Percentiles rank a stretch among this genome's conserved stretches.
Conservation (phyloP, 805 yeast species). For the Ogataea saltuana region DNA sequence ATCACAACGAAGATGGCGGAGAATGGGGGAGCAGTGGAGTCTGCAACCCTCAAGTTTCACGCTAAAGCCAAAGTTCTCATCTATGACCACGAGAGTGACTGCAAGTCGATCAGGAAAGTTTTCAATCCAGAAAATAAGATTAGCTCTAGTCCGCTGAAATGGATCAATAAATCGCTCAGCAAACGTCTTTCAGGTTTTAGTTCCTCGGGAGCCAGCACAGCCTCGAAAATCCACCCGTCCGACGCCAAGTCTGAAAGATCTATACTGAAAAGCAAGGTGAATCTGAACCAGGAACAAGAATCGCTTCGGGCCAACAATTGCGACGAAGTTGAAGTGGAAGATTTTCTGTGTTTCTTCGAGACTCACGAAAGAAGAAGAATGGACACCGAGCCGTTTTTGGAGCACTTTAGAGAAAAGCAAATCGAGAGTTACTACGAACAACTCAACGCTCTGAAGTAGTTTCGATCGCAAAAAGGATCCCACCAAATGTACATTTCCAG, state of each 20-base stretch:
- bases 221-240: background rate
- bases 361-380: conserved; percentile 38
- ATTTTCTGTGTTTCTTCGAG: conserved; percentile 39
- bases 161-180: conserved; percentile 23
- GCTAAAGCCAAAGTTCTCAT: conserved; percentile 26
- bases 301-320: conserved; percentile 38
- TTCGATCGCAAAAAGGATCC: background rate
- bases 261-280: conserved; percentile 39
- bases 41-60: conserved; percentile 22
- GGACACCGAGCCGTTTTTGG: conserved; percentile 36
- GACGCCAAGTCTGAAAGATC: conserved; percentile 29
- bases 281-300: conserved; percentile 38
- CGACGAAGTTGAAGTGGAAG: conserved; percentile 39
- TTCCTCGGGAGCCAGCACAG: background rate
- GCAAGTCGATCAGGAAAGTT: conserved; percentile 22
- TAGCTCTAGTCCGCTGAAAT: conserved; percentile 18
- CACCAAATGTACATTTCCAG: no score
- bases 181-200: conserved; percentile 20
- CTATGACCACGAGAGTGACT: conserved; percentile 25
- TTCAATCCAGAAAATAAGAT: conserved; percentile 13
- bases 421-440: conserved; percentile 36
- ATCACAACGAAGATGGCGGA: background rate
- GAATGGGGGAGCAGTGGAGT: conserved; percentile 7
- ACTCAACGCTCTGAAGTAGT: background rate
- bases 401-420: conserved; percentile 40